Evolutionary conservation across 148 eudicot genomes (phyloP).

Genomic region (Persicaria maculosa): DNA sequence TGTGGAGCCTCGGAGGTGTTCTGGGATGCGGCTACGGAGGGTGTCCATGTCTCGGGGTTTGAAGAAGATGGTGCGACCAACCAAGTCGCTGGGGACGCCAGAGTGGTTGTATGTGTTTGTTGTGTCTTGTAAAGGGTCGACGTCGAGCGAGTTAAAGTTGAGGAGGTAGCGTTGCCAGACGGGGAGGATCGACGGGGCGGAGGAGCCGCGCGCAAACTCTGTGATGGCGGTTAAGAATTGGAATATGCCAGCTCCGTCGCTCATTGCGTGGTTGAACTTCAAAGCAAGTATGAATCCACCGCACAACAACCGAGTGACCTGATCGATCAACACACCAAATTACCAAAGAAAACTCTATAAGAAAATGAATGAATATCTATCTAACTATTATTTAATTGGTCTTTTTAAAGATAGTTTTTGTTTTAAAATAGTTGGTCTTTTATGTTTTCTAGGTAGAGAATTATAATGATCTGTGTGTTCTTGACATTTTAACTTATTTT

Average conservation of each 20-base stretch:
- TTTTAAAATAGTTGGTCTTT: too few species aligned
- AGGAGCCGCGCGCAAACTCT: conserved; percentile 21
- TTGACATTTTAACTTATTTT: too few species aligned
- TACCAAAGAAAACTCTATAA: neutral
- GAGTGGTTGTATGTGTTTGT: too few species aligned
- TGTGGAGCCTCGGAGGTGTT: neutral
- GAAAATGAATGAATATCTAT: neutral
- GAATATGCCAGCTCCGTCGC: conserved; percentile 24
- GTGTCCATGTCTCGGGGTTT: neutral
- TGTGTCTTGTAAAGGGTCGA: conserved; percentile 15
- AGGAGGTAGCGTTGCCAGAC: conserved; percentile 14
- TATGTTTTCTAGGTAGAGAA: too few species aligned
- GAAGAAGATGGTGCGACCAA: too few species aligned
- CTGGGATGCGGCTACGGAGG: neutral
- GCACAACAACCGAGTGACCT: conserved; percentile 28
- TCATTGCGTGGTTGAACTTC: conserved; percentile 22
- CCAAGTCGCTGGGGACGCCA: too few species aligned
- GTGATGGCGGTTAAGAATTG: conserved; percentile 23
- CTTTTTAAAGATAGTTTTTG: too few species aligned
- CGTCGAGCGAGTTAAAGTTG: conserved; percentile 7
- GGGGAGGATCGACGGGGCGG: conserved; percentile 16
- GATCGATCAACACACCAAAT: neutral
- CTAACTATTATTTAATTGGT: too few species aligned
- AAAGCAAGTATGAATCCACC: conserved; percentile 28
- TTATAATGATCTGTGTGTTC: too few species aligned